A percentile compares a stretch with the other conserved stretches of the same genome.
phyloP scores from a whole-genome alignment of 495 filamentous ascomycete genomes.

The Tuber magnatum region DNA sequence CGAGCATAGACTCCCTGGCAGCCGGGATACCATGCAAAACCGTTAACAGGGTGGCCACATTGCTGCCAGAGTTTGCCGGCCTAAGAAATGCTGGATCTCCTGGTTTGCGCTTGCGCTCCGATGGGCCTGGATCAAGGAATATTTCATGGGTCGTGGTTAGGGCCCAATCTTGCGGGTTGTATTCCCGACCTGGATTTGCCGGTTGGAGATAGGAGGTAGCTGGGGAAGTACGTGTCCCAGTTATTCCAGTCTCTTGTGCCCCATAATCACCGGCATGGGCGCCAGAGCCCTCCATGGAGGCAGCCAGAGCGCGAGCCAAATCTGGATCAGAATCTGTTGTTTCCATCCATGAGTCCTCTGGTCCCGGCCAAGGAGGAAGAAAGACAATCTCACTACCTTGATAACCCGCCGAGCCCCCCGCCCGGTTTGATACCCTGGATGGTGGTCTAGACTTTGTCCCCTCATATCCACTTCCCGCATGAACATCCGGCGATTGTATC shows the following conservation, averaged over 20 bases:
- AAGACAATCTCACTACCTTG: constrained; percentile 19
- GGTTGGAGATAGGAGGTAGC: constrained; percentile 57
- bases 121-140: constrained; percentile 54
- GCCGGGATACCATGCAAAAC: constrained; percentile 81
- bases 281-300: constrained; percentile 49
- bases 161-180: constrained; percentile 70
- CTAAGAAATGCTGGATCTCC: constrained; percentile 66
- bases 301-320: constrained; percentile 47
- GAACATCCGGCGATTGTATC: constrained; percentile 35
- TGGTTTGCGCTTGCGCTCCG: constrained; percentile 53
- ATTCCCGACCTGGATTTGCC: constrained; percentile 55
- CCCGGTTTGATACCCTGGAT: constrained; percentile 35
- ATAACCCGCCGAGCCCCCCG: constrained; percentile 25
- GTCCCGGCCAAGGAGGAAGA: constrained; percentile 6
- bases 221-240: constrained; percentile 39
- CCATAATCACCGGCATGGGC: constrained; percentile 42
- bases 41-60: constrained; percentile 62
- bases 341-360: constrained; percentile 14
- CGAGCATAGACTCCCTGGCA: constrained; percentile 65
- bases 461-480: constrained; percentile 20
- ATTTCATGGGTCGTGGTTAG: constrained; percentile 61
- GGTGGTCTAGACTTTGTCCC: constrained; percentile 36
- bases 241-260: constrained; percentile 55
- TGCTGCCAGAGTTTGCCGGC: constrained; percentile 53
- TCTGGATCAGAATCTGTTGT: constrained; percentile 29